Evolutionary conservation across 2,329 filamentous ascomycete genomes (phyloP), one percentile per base, ranked within the genome.

Genomic region (Ophiostoma populinum): DNA sequence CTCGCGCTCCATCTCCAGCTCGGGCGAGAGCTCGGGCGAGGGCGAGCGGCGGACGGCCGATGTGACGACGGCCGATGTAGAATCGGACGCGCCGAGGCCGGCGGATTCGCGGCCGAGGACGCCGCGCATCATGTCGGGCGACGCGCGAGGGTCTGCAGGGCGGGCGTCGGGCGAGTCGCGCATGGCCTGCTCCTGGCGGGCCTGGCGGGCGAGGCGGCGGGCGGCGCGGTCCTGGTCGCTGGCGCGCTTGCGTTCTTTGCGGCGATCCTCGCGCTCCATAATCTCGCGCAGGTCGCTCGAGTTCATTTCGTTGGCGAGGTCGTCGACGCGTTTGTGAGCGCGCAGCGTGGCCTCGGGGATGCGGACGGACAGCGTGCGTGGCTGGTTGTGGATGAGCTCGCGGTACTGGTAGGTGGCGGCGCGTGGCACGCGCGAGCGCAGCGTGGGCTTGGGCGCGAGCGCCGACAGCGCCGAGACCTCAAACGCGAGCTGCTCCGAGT

Each of bases 241-340:
- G 38, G 68, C 62, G 35, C 67, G 70, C 55, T 80, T 86, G 51
- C 74, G 73, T 45, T 93, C 81, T 43, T 69, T 73, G 38, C 90
- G 70, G 47, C 86, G 71, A 44, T 76, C 67, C 49, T 98, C 90
- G 40, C 90, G 66, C 47, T 98, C 90, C 70, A 98, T 78, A 20
- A 95, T 63, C 50, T 92, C 80, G 39, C 87, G 70, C 25, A 98
- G 54, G 46, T 83, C 86, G 35, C 78, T 72, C 4, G 90, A 80
- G 55, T 83, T 82, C 36, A 98, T 63, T 40, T 81, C 78, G 50
- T 95, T 80, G 16, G 85, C 90, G 29, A 95, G 56, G 54, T 80
- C 58, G 56, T 81, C 56, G 51, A 80, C 55, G 48, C 71, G 56
- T 55, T 76, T 73, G 45, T 70, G 69, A 3, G 66, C 66, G 43